Base-by-base conservation (phyloP, 2,329 filamentous ascomycete species). In the Sclerotiophoma versabilis region DNA sequence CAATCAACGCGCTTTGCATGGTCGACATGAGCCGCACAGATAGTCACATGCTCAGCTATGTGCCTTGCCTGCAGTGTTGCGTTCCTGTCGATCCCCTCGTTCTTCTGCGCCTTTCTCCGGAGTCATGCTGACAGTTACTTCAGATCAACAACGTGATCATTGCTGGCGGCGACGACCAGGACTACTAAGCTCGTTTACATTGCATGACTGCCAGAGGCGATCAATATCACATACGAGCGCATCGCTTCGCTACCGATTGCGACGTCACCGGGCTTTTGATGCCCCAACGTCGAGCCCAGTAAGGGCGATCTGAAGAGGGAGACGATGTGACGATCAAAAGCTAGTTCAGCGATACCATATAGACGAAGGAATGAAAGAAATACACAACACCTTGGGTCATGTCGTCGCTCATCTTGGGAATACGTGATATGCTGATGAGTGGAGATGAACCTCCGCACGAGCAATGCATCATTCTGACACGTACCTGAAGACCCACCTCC, bases 81-180 rank as follows among this genome's bases (percentile, higher is more conserved):
- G 43, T 54, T 23, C 33, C 38, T 49, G 38, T 9, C 38, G 2
- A 45, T 30, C 27, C 17, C 22, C 7, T 38, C 33, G 39, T 48
- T 32, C 43, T 46, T 15, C 27, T 39, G 44, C 47, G 36, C 42
- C 14, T 30, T 54, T 39, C 22, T 49, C 37, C 55, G 48, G 22
- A 45, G 23, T 53, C 41, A 36, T 50, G 33, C 65, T 69, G 48
- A 64, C 51, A 22, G 33, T 32, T 5, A 11, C 27, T 19, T 49
- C 48, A 84, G 80, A 83, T 87, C 74, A 96, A 97, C 83, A 96
- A 96, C 76, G 93, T 97, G 62, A 96, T 97, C 76, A 88, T 97
- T 68, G 87, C 92, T 54, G 93, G 93, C 51, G 87, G 86, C 62
- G 93, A 93, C 65, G 91, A 96, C 60, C 86, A 93, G 63, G 92